Percentiles rank a stretch among this genome's conserved stretches.
These are phyloP conservation scores for Alternaria sp. DNA, from an alignment of 2,329 filamentous ascomycete species.

Conservation along the genomic window DNA sequence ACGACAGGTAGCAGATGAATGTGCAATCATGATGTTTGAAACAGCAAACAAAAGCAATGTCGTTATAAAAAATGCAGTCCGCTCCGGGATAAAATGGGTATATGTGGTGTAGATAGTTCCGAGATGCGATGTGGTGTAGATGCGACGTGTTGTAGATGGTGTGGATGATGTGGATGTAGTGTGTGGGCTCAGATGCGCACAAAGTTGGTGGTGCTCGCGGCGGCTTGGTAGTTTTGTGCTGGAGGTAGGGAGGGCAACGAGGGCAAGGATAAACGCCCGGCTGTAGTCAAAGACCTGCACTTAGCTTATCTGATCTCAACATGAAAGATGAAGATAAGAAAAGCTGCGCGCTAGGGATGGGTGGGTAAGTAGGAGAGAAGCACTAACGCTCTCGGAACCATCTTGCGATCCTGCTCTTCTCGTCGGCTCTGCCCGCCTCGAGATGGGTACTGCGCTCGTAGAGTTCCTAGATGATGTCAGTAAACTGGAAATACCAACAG, in stretches of 20 bases:
- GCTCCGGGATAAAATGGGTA: conserved; percentile 1
- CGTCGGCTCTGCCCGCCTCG: conserved; percentile 56
- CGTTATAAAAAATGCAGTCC: conserved; percentile 6
- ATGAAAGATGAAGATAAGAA: conserved; percentile 16
- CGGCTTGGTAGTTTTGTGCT: conserved; percentile 34
- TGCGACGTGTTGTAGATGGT: neutral
- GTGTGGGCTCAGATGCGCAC: conserved; percentile 26
- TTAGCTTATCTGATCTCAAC: conserved; percentile 32
- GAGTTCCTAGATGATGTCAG: conserved; percentile 55
- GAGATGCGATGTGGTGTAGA: neutral
- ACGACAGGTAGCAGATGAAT: neutral
- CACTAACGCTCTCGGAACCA: conserved; percentile 56
- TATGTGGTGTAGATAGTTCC: neutral
- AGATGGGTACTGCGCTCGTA: conserved; percentile 65
- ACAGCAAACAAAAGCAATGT: neutral
- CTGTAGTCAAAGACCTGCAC: conserved; percentile 19
- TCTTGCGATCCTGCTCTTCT: conserved; percentile 51
- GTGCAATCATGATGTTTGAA: neutral
- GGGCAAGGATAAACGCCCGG: conserved; percentile 33
- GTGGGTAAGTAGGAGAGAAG: conserved; percentile 21
- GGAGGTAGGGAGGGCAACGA: conserved; percentile 31
- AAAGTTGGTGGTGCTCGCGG: conserved; percentile 25
- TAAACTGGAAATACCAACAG: neutral
- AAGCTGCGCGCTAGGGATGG: neutral
- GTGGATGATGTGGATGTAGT: neutral